A percentile compares a stretch with the other conserved stretches of the same genome.
phyloP scores from a whole-genome alignment of 2,329 filamentous ascomycete species.

The Pyrenochaeta sp. region DNA sequence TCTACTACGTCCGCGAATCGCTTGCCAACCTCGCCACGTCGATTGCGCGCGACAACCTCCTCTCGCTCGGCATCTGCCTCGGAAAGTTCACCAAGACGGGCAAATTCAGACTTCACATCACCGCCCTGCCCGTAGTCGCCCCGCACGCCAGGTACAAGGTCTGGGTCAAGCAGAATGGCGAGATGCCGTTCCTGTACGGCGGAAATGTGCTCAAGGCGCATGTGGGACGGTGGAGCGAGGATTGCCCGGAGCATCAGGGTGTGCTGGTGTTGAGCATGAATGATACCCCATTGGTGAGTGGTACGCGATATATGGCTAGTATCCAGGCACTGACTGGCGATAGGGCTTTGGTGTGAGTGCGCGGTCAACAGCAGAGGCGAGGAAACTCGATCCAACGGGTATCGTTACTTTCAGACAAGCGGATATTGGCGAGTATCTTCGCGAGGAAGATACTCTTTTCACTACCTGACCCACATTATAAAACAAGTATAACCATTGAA shows the following conservation, averaged over 20 bases:
- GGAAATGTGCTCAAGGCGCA: slow-evolving; percentile 86
- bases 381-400: slow-evolving; percentile 86
- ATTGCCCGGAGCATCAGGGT: slow-evolving; percentile 91
- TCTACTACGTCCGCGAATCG: slow-evolving; percentile 90
- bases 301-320: neutral
- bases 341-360: slow-evolving; percentile 92
- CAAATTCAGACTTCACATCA: slow-evolving; percentile 95
- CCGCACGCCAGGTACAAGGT: slow-evolving; percentile 95
- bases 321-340: slow-evolving; percentile 1
- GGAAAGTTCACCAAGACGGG: slow-evolving; percentile 97
- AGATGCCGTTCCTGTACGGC: slow-evolving; percentile 97
- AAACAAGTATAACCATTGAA: neutral
- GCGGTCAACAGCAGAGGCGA: slow-evolving; percentile 82
- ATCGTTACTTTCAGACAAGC: slow-evolving; percentile 90
- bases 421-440: slow-evolving; percentile 92
- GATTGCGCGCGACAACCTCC: slow-evolving; percentile 79
- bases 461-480: slow-evolving; percentile 60
- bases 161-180: slow-evolving; percentile 94
- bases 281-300: slow-evolving; percentile 74
- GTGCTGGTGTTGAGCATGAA: slow-evolving; percentile 91
- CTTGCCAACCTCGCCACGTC: slow-evolving; percentile 91
- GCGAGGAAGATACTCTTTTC: slow-evolving; percentile 76
- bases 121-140: slow-evolving; percentile 85
- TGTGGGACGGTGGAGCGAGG: slow-evolving; percentile 84
- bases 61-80: slow-evolving; percentile 88